Evolutionary conservation across 2,329 filamentous ascomycete genomes (phyloP).

Genomic region (Cercospora sojina): DNA sequence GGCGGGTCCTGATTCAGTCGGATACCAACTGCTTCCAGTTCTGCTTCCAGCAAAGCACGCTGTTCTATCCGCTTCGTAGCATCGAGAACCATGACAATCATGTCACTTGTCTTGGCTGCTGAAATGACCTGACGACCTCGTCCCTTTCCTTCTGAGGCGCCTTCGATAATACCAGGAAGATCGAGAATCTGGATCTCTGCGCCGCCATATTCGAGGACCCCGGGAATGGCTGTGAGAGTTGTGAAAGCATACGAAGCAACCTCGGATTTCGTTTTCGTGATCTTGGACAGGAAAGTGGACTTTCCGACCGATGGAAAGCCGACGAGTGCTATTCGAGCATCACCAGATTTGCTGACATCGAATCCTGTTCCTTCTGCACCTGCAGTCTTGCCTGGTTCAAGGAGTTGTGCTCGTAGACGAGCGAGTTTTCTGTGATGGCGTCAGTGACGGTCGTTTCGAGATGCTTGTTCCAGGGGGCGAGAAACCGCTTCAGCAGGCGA

Average conservation of each 20-base stretch:
- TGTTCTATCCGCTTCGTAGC: slow-evolving; percentile 97
- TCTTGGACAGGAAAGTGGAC: slow-evolving; percentile 97
- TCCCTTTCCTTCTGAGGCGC: slow-evolving; percentile 92
- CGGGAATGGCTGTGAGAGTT: slow-evolving; percentile 93
- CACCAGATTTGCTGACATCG: slow-evolving; percentile 87
- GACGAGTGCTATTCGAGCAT: slow-evolving; percentile 93
- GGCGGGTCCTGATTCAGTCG: slow-evolving; percentile 87
- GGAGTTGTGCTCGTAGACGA: slow-evolving; percentile 85
- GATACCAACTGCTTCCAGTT: slow-evolving; percentile 93
- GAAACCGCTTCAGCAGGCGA: not conserved
- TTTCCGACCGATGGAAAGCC: slow-evolving; percentile 99
- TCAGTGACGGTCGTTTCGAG: slow-evolving; percentile 26
- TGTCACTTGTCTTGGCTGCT: slow-evolving; percentile 94
- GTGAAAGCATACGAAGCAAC: slow-evolving; percentile 97
- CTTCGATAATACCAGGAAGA: slow-evolving; percentile 97
- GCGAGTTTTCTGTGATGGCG: slow-evolving; percentile 75
- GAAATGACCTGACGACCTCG: slow-evolving; percentile 94
- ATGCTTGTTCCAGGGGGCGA: not conserved
- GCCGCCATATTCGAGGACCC: slow-evolving; percentile 94
- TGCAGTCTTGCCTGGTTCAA: slow-evolving; percentile 82
- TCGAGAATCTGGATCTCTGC: slow-evolving; percentile 98
- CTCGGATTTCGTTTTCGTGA: slow-evolving; percentile 96
- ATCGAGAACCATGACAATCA: slow-evolving; percentile 95
- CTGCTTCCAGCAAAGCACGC: slow-evolving; percentile 80
- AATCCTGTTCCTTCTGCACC: slow-evolving; percentile 80